These are phyloP conservation scores for Heterobasidion parviporum DNA, from an alignment of 1,284 basidiomycete species.

Conservation along the genomic window DNA sequence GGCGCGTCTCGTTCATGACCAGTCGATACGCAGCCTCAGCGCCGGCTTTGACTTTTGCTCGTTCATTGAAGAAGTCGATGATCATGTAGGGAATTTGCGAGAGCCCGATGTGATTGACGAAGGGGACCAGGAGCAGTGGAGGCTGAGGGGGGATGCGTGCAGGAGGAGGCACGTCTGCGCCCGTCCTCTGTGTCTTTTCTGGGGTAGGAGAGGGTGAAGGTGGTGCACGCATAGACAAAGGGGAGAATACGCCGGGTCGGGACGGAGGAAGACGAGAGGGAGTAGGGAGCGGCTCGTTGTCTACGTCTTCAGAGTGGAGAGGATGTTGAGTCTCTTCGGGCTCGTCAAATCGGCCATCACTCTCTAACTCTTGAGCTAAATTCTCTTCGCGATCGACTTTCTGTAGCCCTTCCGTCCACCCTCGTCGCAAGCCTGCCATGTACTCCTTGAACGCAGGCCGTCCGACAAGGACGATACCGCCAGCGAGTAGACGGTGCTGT, in stretches of 20 bases:
- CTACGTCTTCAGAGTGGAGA: conserved; percentile 9
- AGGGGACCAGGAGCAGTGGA: conserved; percentile 84
- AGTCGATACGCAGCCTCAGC: conserved; percentile 79
- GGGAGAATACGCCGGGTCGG: conserved; percentile 29
- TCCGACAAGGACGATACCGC: conserved; percentile 85
- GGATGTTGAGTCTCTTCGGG: conserved; percentile 19
- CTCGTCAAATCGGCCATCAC: conserved; percentile 78
- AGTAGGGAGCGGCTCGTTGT: conserved; percentile 31
- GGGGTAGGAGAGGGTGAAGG: not conserved
- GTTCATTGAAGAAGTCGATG: conserved; percentile 88
- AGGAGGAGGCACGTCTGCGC: conserved; percentile 35
- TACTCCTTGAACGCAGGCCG: conserved; percentile 93
- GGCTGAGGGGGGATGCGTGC: conserved; percentile 66
- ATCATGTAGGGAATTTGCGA: conserved; percentile 86
- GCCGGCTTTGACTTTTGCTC: conserved; percentile 71
- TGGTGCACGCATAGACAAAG: conserved; percentile 20
- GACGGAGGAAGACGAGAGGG: conserved; percentile 31
- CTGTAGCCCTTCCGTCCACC: conserved; percentile 76
- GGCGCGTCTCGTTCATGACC: conserved; percentile 58
- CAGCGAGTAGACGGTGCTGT: conserved; percentile 62
- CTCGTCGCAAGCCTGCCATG: conserved; percentile 76
- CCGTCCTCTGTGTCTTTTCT: conserved; percentile 13
- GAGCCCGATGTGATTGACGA: conserved; percentile 81
- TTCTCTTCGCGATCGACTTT: conserved; percentile 71
- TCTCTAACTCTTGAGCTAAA: conserved; percentile 60